phyloP scores from a whole-genome alignment of 176 grass and related monocot species.

The Rhynchospora breviuscula region DNA sequence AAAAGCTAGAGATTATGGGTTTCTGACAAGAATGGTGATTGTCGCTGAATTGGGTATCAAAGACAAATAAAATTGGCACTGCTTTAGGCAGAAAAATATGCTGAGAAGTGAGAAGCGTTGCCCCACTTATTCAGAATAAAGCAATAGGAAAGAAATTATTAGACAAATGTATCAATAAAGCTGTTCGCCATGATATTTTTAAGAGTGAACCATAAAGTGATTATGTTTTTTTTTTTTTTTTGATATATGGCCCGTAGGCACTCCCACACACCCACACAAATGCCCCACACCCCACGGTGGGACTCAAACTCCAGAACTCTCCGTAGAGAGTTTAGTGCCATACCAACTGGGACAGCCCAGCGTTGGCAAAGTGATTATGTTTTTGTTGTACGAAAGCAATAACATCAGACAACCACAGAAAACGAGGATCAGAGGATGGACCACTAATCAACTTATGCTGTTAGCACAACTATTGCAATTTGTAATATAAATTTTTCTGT shows the following conservation, averaged over 20 bases:
- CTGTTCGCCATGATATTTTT: constrained; percentile 1
- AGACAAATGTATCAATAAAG: constrained; percentile 19
- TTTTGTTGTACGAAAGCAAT: constrained; percentile 2
- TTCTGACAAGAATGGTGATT: background rate
- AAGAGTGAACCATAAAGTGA: background rate
- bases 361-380: background rate
- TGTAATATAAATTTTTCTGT: no score
- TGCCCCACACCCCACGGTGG: no score
- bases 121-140: constrained; percentile 3
- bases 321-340: no score
- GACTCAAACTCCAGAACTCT: no score
- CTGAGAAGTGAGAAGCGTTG: background rate
- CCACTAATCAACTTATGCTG: background rate
- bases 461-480: no score
- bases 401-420: background rate
- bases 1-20: background rate
- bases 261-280: no score
- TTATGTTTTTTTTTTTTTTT: constrained; percentile 8
- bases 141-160: background rate
- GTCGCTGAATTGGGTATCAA: constrained; percentile 20
- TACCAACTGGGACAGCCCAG: no score
- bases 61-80: constrained; percentile 13
- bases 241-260: no score
- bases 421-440: background rate
- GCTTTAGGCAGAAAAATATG: constrained; percentile 14